Evolutionary conservation across 2,329 filamentous ascomycete genomes (phyloP).

Genomic region (Polytolypa hystricis): DNA sequence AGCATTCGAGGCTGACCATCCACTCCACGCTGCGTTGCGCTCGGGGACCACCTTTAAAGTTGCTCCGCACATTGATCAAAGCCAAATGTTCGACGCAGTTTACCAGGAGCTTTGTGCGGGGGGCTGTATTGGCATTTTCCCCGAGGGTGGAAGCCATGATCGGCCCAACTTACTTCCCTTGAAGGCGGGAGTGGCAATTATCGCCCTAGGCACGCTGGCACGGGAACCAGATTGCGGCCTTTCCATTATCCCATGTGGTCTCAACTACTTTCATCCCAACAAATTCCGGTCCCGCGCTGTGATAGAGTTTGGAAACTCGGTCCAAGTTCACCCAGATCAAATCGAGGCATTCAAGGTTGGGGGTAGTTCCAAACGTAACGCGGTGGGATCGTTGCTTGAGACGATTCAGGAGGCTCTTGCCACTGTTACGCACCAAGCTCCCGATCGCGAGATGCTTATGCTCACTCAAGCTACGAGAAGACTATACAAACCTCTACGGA

Average conservation of each 20-base stretch:
- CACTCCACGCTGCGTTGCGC: conserved; percentile 23
- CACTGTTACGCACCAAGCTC: conserved; percentile 72
- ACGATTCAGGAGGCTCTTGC: conserved; percentile 66
- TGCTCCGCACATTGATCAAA: conserved; percentile 76
- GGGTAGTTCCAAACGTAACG: conserved; percentile 53
- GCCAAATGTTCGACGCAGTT: conserved; percentile 72
- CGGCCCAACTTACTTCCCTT: conserved; percentile 71
- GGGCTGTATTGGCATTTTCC: conserved; percentile 83
- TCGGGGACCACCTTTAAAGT: conserved; percentile 64
- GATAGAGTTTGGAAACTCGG: conserved; percentile 70
- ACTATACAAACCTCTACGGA: conserved; percentile 74
- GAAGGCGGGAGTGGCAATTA: conserved; percentile 81
- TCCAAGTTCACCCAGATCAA: conserved; percentile 62
- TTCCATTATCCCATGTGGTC: conserved; percentile 80
- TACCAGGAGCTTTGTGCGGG: conserved; percentile 62
- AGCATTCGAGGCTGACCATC: conserved; percentile 50
- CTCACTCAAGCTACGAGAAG: conserved; percentile 73
- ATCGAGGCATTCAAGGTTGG: conserved; percentile 67
- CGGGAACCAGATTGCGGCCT: conserved; percentile 67
- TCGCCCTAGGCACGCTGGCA: conserved; percentile 71
- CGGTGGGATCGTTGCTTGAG: conserved; percentile 65
- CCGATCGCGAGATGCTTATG: conserved; percentile 81
- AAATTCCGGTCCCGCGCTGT: conserved; percentile 83
- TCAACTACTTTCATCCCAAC: conserved; percentile 91
- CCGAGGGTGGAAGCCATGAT: conserved; percentile 79